These are phyloP conservation scores for Colletotrichum kahawae DNA, from an alignment of 2,329 filamentous ascomycete species.

Conservation along the genomic window DNA sequence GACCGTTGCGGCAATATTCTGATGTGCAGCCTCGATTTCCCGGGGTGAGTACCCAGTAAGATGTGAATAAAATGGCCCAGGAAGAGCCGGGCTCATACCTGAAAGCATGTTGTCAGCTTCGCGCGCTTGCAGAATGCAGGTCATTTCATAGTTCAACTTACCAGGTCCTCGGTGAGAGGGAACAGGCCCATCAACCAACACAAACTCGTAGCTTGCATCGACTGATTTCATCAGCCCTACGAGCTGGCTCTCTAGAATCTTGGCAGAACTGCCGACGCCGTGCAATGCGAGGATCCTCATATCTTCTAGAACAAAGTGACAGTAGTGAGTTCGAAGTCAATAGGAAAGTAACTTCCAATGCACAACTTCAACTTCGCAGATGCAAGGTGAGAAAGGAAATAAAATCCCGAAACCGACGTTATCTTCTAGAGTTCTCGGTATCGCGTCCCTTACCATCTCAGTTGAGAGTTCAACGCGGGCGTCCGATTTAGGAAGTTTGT, in stretches of 20 bases:
- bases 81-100: not conserved
- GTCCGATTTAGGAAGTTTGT: not conserved
- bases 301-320: not conserved
- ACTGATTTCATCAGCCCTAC: not conserved
- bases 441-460: not conserved
- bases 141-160: not conserved
- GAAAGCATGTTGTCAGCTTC: not conserved
- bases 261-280: conserved; percentile 13
- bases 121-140: not conserved
- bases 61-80: conserved; percentile 3
- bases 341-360: not conserved
- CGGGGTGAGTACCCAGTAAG: not conserved
- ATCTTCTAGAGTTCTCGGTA: not conserved
- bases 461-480: not conserved
- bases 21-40: not conserved
- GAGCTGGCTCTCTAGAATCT: conserved; percentile 5
- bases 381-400: not conserved
- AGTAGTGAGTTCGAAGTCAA: not conserved
- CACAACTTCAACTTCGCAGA: not conserved
- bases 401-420: not conserved
- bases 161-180: conserved; percentile 10
- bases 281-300: conserved; percentile 14
- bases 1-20: conserved; percentile 1
- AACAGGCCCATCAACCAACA: conserved; percentile 4
- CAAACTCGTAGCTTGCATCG: conserved; percentile 20